Evolutionary conservation across 1,284 basidiomycete genomes (phyloP).

Genomic region (Mrakiaceae sp.): DNA sequence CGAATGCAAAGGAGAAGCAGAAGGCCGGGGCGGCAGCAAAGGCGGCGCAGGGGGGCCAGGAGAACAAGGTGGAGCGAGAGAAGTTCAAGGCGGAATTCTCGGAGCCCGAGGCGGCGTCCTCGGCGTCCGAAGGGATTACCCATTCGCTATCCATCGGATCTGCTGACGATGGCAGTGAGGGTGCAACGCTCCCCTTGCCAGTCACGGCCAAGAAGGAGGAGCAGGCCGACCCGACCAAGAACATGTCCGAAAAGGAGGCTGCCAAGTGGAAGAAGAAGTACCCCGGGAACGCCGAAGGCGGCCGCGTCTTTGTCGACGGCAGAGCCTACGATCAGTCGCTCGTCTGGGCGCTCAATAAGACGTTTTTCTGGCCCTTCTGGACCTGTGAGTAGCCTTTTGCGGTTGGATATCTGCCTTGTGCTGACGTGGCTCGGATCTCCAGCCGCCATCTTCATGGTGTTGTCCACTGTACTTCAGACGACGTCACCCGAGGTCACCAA

Average conservation of each 20-base stretch:
- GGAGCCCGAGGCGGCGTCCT: not conserved
- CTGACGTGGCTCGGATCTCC: not conserved
- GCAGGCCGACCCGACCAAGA: not conserved
- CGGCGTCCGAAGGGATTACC: not conserved
- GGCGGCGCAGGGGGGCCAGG: not conserved
- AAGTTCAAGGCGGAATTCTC: too few relatives aligned
- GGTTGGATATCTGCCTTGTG: conserved; percentile 20
- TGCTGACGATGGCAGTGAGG: not conserved
- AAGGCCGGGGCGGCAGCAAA: not conserved
- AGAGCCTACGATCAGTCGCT: conserved; percentile 46
- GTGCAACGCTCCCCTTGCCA: not conserved
- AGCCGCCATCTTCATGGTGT: conserved; percentile 11
- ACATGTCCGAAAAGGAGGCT: not conserved
- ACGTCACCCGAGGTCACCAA: conserved; percentile 53
- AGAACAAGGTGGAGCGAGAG: not conserved
- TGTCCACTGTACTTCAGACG: conserved; percentile 38
- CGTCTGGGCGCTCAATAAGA: conserved; percentile 46
- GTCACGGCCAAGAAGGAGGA: not conserved
- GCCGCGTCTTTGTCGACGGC: conserved; percentile 18
- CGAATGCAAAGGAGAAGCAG: not conserved
- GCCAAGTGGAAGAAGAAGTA: conserved; percentile 9
- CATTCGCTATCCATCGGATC: not conserved
- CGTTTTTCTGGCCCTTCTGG: conserved; percentile 49
- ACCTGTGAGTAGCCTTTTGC: conserved; percentile 24
- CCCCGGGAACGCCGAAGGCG: conserved; percentile 15